phyloP scores from a whole-genome alignment of 2,329 filamentous ascomycete species.

The Colletotrichum sp. region DNA sequence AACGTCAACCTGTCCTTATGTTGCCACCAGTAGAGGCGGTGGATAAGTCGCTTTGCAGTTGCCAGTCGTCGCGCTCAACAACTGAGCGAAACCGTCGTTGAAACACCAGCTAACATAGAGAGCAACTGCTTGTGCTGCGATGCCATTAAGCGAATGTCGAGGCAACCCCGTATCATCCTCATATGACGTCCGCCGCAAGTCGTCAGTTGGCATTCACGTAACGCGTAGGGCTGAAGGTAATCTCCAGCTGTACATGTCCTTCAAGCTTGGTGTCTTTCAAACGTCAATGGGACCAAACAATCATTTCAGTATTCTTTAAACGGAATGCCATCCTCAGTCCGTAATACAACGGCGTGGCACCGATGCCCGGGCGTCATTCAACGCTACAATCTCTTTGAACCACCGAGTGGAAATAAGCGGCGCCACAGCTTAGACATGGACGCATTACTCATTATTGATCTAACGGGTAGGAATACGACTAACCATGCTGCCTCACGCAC shows the following conservation, averaged over 20 bases:
- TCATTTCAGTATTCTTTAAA: background rate
- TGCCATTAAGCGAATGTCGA: background rate
- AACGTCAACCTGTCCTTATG: too few species aligned
- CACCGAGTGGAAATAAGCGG: background rate
- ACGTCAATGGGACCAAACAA: background rate
- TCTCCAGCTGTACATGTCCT: background rate
- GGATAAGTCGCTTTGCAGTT: background rate
- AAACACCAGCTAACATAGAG: background rate
- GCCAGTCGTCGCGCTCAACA: background rate
- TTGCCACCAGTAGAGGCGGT: too few species aligned
- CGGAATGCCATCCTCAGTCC: background rate
- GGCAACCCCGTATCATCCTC: background rate
- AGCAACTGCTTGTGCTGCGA: background rate
- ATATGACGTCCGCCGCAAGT: background rate
- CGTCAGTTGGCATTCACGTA: background rate
- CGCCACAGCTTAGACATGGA: background rate
- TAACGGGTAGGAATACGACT: background rate
- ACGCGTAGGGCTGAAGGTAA: background rate
- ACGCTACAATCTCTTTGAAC: background rate
- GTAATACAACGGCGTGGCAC: background rate
- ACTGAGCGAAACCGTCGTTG: background rate
- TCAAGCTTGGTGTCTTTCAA: background rate
- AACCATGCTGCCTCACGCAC: background rate
- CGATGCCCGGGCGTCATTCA: background rate
- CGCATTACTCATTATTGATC: background rate